Conservation (phyloP, 768 basidiomycete species). For the Lactarius evosmus region DNA sequence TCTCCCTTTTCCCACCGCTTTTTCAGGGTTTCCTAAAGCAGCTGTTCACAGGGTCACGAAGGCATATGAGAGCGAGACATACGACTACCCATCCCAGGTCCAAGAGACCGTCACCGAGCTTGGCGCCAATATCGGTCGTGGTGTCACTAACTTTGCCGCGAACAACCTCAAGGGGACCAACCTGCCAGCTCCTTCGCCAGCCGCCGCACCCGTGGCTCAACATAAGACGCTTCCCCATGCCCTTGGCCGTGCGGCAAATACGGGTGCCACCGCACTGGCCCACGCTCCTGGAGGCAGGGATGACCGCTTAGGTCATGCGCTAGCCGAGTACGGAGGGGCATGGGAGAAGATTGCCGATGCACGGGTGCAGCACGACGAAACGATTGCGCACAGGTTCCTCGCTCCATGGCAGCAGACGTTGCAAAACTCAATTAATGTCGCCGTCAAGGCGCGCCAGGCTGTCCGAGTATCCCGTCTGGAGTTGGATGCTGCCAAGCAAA, state of each 20-base stretch:
- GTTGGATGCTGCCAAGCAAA: conserved; percentile 87
- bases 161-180: conserved; percentile 86
- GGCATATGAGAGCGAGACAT: conserved; percentile 84
- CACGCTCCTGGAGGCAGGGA: conserved; percentile 43
- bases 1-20: conserved; percentile 2
- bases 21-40: conserved; percentile 1
- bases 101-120: conserved; percentile 78
- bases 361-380: conserved; percentile 73
- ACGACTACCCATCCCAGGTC: conserved; percentile 88
- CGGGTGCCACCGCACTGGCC: conserved; percentile 51
- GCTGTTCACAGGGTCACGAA: conserved; percentile 66
- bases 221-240: conserved; percentile 99
- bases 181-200: conserved; percentile 68
- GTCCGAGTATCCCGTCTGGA: conserved; percentile 79
- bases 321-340: conserved; percentile 74
- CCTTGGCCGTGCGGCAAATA: conserved; percentile 73
- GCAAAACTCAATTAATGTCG: conserved; percentile 77
- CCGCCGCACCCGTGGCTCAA: conserved; percentile 53
- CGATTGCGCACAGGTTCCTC: conserved; percentile 64
- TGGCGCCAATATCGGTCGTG: conserved; percentile 64
- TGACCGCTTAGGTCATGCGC: conserved; percentile 72
- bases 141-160: conserved; percentile 80
- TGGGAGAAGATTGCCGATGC: conserved; percentile 84
- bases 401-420: conserved; percentile 88
- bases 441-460: conserved; percentile 88